A percentile compares a stretch with the other conserved stretches of the same genome.
Conservation (phyloP, 345 rosid species). For the Orychophragmus violaceus region DNA sequence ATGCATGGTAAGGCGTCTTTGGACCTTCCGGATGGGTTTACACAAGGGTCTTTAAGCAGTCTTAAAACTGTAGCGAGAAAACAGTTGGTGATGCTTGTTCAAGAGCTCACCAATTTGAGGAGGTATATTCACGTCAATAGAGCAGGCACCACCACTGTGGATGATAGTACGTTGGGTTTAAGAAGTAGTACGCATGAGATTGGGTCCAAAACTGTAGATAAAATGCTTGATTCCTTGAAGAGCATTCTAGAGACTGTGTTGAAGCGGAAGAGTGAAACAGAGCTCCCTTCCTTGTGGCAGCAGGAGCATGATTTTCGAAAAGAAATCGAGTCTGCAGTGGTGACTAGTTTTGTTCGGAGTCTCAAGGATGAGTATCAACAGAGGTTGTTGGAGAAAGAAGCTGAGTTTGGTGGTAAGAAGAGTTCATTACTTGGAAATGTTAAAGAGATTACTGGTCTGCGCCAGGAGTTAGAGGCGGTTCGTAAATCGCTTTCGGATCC, state of each 20-base stretch:
- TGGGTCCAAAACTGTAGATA: conserved; percentile 37
- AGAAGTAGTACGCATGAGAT: conserved; percentile 38
- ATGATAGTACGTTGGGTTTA: conserved; percentile 38
- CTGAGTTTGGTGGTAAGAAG: conserved; percentile 26
- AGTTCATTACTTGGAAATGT: conserved; percentile 40
- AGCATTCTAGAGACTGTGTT: conserved; percentile 32
- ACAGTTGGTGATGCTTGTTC: conserved; percentile 53
- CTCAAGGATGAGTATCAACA: conserved; percentile 55
- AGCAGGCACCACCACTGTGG: conserved; percentile 33
- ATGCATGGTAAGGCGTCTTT: conserved; percentile 10
- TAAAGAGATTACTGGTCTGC: conserved; percentile 58
- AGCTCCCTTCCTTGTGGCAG: conserved; percentile 42
- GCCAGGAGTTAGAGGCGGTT: conserved; percentile 61
- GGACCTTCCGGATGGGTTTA: conserved; percentile 12
- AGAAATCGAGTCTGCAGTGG: conserved; percentile 48
- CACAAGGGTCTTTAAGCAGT: conserved; percentile 33
- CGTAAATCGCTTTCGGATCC: conserved; percentile 41
- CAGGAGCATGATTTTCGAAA: conserved; percentile 44
- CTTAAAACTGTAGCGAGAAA: conserved; percentile 36
- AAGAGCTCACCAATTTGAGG: conserved; percentile 46
- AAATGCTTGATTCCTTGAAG: conserved; percentile 37
- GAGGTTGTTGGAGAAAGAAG: conserved; percentile 39
- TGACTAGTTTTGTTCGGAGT: conserved; percentile 38
- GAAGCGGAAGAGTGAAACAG: conserved; percentile 29
- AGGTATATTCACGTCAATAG: conserved; percentile 29